A percentile compares a stretch with the other conserved stretches of the same genome.
phyloP scores from a whole-genome alignment of 805 yeast species.

The Pachysolen tannophilus region DNA sequence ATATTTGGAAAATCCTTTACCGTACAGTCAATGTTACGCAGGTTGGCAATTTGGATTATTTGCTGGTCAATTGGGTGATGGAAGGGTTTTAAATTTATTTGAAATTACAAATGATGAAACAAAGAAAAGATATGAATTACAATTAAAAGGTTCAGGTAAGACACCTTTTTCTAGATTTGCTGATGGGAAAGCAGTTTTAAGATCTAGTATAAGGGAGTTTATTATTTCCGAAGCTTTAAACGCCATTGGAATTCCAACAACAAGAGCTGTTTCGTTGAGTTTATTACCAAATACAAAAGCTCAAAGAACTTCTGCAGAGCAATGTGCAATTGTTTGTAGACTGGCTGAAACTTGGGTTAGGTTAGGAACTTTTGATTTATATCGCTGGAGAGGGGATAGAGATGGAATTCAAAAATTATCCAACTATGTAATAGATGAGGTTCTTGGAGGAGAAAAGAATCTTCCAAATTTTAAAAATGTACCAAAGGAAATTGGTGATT shows the following conservation, averaged over 20 bases:
- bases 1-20: constrained; percentile 33
- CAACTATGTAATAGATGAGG: constrained; percentile 63
- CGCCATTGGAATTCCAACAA: constrained; percentile 78
- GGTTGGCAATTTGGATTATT: constrained; percentile 95
- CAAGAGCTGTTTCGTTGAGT: constrained; percentile 73
- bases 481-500: constrained; percentile 23
- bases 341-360: constrained; percentile 85
- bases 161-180: constrained; percentile 94
- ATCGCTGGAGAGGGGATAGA: constrained; percentile 65
- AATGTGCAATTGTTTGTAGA: constrained; percentile 78
- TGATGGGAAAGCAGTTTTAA: constrained; percentile 88
- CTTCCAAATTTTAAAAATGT: constrained; percentile 25
- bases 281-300: constrained; percentile 72
- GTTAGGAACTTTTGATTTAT: constrained; percentile 81
- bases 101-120: constrained; percentile 44
- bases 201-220: constrained; percentile 86
- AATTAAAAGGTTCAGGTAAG: constrained; percentile 85
- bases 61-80: constrained; percentile 98
- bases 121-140: constrained; percentile 50
- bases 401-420: constrained; percentile 53
- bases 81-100: constrained; percentile 79
- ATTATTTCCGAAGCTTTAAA: constrained; percentile 74
- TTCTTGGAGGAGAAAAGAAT: constrained; percentile 33
- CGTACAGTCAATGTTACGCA: constrained; percentile 88
- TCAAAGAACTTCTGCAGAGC: constrained; percentile 60